These are phyloP conservation scores for Botrytis byssoidea DNA, from an alignment of 2,329 filamentous ascomycete species.

Conservation along the genomic window DNA sequence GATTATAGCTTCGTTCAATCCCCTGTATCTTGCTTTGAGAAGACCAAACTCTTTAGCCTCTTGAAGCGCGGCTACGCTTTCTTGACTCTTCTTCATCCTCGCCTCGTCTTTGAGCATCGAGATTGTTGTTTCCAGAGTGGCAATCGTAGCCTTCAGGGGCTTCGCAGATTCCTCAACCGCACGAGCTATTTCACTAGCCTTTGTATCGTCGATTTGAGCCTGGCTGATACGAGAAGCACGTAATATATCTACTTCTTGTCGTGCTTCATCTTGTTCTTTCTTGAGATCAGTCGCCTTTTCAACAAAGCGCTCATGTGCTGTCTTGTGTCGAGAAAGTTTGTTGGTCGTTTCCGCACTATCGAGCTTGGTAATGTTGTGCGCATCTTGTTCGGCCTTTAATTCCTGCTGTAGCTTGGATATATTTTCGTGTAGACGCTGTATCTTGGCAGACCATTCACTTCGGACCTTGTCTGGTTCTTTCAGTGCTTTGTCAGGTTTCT, in stretches of 20 bases:
- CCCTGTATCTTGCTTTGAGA: background rate
- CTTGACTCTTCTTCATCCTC: background rate
- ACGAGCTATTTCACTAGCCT: background rate
- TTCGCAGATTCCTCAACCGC: background rate
- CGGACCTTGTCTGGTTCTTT: background rate
- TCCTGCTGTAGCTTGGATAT: background rate
- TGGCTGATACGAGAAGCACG: background rate
- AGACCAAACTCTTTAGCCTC: background rate
- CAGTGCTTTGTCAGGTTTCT: background rate
- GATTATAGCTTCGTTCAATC: background rate
- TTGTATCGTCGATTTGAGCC: background rate
- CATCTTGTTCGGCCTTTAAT: background rate
- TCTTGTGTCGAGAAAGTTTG: background rate
- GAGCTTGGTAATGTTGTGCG: background rate
- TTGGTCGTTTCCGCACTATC: background rate
- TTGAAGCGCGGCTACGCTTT: background rate
- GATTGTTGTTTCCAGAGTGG: background rate
- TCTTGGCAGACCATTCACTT: background rate
- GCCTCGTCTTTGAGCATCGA: background rate
- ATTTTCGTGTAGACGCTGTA: background rate
- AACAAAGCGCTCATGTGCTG: background rate
- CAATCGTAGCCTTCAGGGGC: background rate
- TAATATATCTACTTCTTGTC: background rate
- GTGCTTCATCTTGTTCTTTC: background rate
- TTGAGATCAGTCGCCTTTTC: background rate